Conservation (phyloP, 352 stramenopile species). For the Peronosclerospora sorghi region DNA sequence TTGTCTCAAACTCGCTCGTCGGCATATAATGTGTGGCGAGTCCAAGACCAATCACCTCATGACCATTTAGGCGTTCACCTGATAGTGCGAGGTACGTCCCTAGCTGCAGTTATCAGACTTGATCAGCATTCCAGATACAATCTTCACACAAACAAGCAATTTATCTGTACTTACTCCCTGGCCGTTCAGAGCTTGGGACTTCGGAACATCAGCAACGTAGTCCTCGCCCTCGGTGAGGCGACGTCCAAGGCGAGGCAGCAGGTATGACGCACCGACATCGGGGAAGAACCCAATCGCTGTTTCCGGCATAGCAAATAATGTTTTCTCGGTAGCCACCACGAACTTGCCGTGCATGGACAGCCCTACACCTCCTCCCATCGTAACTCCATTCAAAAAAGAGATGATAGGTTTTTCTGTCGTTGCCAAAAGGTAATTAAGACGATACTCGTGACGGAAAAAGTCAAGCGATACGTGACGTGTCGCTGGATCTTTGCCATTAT, state of each 20-base stretch:
- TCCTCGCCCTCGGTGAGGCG: slow-evolving; percentile 55
- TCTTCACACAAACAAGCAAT: background rate
- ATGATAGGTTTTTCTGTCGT: slow-evolving; percentile 83
- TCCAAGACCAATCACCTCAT: slow-evolving; percentile 87
- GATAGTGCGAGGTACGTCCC: slow-evolving; percentile 93
- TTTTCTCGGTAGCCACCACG: slow-evolving; percentile 94
- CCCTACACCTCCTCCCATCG: slow-evolving; percentile 97
- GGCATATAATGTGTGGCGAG: slow-evolving; percentile 95
- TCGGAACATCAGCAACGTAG: slow-evolving; percentile 59
- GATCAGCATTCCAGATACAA: slow-evolving; percentile 2
- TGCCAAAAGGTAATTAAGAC: slow-evolving; percentile 86
- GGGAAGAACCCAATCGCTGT: slow-evolving; percentile 96
- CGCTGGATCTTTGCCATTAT: slow-evolving; percentile 59
- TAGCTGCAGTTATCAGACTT: slow-evolving; percentile 27
- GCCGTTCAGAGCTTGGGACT: slow-evolving; percentile 56
- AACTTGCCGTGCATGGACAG: slow-evolving; percentile 96
- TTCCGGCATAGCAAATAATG: slow-evolving; percentile 98
- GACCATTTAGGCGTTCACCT: slow-evolving; percentile 84
- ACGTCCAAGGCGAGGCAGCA: slow-evolving; percentile 84
- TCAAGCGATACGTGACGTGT: slow-evolving; percentile 65
- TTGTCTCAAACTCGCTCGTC: slow-evolving; percentile 76
- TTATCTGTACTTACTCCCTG: slow-evolving; percentile 36
- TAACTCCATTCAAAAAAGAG: slow-evolving; percentile 95
- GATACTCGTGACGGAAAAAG: slow-evolving; percentile 95
- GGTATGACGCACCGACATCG: slow-evolving; percentile 91